phyloP scores from a whole-genome alignment of 1,284 basidiomycete genomes.

The Trichosporon sp. region DNA sequence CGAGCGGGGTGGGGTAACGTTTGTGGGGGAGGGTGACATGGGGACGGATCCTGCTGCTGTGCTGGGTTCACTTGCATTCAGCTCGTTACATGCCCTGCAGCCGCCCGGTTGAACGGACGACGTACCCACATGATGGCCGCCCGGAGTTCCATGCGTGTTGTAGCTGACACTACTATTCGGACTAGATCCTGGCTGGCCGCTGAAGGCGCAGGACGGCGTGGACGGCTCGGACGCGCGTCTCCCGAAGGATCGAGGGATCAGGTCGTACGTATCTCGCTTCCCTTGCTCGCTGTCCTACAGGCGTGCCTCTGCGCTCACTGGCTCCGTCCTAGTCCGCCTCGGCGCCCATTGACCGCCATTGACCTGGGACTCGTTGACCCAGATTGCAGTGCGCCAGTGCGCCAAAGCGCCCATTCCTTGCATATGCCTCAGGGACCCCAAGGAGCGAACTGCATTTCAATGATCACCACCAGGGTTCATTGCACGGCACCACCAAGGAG shows the following conservation, averaged over 20 bases:
- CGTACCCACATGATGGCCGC: neutral
- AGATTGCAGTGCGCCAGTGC: neutral
- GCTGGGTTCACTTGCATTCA: too few species aligned
- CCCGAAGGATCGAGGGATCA: neutral
- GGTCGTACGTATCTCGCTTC: neutral
- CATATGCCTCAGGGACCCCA: neutral
- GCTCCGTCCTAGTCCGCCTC: neutral
- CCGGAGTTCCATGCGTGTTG: neutral
- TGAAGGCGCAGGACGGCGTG: neutral
- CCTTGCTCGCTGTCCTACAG: neutral
- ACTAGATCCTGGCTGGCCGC: neutral
- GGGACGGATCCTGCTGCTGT: neutral
- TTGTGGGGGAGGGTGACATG: neutral
- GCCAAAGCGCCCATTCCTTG: constrained; percentile 5
- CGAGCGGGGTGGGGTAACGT: neutral
- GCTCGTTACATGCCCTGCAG: too few species aligned
- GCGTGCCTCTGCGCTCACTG: neutral
- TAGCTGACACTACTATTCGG: neutral
- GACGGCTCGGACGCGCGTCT: neutral
- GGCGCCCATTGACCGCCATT: constrained; percentile 4
- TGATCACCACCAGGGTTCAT: constrained; percentile 4
- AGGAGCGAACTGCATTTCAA: neutral
- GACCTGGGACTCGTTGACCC: neutral
- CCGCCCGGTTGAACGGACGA: too few species aligned
- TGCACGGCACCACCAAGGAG: neutral